A percentile compares a stretch with the other conserved stretches of the same genome.
Conservation (phyloP, 371 early-diverging fungal species). For the Circinella umbellata region DNA sequence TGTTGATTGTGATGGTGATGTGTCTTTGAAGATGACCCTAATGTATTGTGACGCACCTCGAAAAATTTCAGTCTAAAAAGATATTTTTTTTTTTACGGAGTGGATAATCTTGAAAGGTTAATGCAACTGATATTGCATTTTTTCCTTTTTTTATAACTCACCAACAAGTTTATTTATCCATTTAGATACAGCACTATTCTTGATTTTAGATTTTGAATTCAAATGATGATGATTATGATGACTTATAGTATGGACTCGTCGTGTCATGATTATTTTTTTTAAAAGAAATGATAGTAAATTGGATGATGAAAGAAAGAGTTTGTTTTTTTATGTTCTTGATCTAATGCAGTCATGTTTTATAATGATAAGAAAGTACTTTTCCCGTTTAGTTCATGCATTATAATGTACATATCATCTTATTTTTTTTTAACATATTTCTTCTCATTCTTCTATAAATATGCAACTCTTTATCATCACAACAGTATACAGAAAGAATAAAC, state of each 20-base stretch:
- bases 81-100: neutral
- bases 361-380: neutral
- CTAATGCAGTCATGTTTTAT: no score
- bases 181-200: neutral
- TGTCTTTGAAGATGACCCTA: neutral
- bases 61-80: neutral
- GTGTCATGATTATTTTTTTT: neutral
- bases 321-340: neutral
- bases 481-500: neutral
- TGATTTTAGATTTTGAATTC: neutral
- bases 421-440: neutral
- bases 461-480: neutral
- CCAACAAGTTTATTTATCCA: slow-evolving; percentile 3
- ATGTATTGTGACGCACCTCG: neutral
- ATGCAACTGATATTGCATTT: no score
- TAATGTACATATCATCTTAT: neutral
- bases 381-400: slow-evolving; percentile 6
- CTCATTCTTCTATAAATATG: neutral
- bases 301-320: neutral
- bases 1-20: slow-evolving; percentile 1
- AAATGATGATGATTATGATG: neutral
- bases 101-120: neutral
- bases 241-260: neutral
- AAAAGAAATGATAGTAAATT: neutral
- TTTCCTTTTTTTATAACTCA: neutral